Evolutionary conservation across 805 yeast species (phyloP).

Genomic region (Kuraishia hungarica): DNA sequence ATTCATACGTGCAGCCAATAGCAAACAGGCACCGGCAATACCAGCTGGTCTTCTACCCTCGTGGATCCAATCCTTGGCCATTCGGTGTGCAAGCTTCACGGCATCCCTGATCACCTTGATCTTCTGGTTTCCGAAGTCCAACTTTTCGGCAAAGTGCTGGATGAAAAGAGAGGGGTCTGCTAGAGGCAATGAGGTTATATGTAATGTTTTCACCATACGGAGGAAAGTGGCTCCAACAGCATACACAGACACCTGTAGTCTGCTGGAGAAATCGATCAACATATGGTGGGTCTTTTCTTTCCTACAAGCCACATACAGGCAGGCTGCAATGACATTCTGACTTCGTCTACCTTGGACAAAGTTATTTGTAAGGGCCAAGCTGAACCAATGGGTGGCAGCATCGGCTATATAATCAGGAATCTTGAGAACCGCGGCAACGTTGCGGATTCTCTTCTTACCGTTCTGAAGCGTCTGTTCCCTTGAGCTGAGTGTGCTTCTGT

Average conservation of each 20-base stretch:
- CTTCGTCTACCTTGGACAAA: conserved; percentile 97
- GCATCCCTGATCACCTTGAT: conserved; percentile 84
- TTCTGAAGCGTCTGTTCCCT: conserved; percentile 84
- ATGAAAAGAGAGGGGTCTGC: conserved; percentile 94
- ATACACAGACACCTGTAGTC: conserved; percentile 84
- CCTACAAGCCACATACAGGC: conserved; percentile 92
- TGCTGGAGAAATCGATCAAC: conserved; percentile 90
- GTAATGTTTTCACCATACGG: conserved; percentile 81
- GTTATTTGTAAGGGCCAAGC: conserved; percentile 74
- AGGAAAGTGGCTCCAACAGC: conserved; percentile 94
- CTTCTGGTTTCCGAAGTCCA: conserved; percentile 70
- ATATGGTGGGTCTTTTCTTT: conserved; percentile 86
- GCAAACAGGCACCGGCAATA: conserved; percentile 91
- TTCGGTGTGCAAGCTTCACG: conserved; percentile 72
- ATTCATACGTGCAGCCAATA: conserved; percentile 95
- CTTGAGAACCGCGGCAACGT: conserved; percentile 67
- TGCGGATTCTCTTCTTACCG: conserved; percentile 70
- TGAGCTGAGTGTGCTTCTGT: conserved; percentile 67
- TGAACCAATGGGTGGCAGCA: conserved; percentile 85
- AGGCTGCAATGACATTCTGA: conserved; percentile 91
- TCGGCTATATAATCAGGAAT: conserved; percentile 84
- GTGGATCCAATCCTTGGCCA: conserved; percentile 93
- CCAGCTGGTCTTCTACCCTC: conserved; percentile 99
- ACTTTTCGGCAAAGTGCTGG: conserved; percentile 84
- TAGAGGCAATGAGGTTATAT: conserved; percentile 69